Conservation (phyloP, 345 rosid species). For the Atalantia buxifolia region DNA sequence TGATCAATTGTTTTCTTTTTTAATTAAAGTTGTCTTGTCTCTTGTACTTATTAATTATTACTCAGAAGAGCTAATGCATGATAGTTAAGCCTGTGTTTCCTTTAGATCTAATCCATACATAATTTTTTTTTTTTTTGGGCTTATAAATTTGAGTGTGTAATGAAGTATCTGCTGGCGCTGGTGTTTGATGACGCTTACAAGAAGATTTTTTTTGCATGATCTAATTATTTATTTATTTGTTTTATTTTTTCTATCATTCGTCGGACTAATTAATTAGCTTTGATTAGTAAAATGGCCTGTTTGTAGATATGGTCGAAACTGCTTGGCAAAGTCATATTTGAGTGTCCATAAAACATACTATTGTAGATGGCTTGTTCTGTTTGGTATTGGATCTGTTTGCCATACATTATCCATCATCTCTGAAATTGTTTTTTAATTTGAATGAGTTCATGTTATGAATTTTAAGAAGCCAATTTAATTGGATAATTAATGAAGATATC, state of each 20-base stretch:
- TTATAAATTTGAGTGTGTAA: background rate
- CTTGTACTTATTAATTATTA: background rate
- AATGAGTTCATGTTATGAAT: background rate
- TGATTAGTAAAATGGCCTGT: background rate
- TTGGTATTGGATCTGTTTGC: background rate
- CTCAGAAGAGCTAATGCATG: background rate
- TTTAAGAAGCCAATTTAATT: background rate
- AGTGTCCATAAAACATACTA: background rate
- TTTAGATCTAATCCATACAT: background rate
- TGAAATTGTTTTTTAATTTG: background rate
- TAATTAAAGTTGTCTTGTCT: no score
- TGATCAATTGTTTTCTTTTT: background rate
- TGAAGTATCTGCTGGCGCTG: background rate
- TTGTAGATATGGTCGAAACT: background rate
- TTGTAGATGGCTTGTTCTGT: background rate
- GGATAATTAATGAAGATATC: background rate
- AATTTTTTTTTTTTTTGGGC: background rate
- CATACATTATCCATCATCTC: background rate
- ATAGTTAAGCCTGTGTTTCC: background rate
- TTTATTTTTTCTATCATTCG: background rate
- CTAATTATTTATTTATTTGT: background rate
- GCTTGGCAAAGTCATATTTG: background rate
- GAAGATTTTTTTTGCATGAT: background rate
- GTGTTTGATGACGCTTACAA: background rate
- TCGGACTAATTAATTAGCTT: background rate